Evolutionary conservation across 768 basidiomycete genomes (phyloP), one percentile per base, ranked within the genome.

Genomic region (Gyrodon lividus): DNA sequence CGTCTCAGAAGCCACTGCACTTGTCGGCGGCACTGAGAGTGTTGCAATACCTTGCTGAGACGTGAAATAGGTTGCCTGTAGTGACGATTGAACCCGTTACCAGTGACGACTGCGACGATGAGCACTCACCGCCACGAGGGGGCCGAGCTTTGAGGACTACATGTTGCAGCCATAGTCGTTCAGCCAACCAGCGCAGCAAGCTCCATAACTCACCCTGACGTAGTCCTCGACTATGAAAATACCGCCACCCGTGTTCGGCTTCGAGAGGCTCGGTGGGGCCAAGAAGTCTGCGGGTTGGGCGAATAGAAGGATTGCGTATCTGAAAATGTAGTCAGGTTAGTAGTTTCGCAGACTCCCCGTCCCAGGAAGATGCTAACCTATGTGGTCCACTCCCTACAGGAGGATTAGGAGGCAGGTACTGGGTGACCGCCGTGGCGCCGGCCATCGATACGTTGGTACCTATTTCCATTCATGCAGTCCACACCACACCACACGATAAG

Each of bases 361-460:
- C 9, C 12, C 28, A n/a, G 41, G 9, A 13, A 40, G 24, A n/a
- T n/a, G 57, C 51, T 66, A 50, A 85, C 86, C 89, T 80, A 68
- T 92, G 90, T 47, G 87, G 75, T 37, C 90, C 89, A 51, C 79
- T 82, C 26, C 87, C 87, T 23, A 74, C 64, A 17, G 84, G 72
- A 48, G 89, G 89, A 48, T 77, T 79, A 46, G 89, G 89, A 14
- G 87, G 86, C 44, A 82, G 82, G 61, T 90, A 92, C 35, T 72
- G 68, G 9, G 86, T 89, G 57, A 89, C 77, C 31, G 64, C 69
- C 20, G 71, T 73, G 5, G 73, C 79, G n/a, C 73, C 68, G 5
- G 69, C 54, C 56, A 73, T 76, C 43, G 72, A 71, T 26, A 85
- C 65, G 6, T 56, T 64, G n/a, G 64, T 62, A 40, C 67, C 76